Conservation (phyloP, 768 basidiomycete genomes). For the Lactarius psammicola region DNA sequence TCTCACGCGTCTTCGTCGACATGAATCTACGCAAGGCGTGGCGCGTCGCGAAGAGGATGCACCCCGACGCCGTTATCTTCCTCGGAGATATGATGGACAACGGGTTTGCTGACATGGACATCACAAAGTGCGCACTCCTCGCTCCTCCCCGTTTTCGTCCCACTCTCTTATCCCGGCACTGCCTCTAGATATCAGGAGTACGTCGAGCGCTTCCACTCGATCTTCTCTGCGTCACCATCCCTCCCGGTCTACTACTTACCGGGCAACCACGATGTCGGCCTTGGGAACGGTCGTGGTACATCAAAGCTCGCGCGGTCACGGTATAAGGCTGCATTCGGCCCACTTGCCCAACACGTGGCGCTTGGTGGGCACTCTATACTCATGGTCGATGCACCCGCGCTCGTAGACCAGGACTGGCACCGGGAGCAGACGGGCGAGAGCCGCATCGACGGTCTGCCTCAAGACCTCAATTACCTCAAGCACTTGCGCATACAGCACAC, state of each 20-base stretch:
- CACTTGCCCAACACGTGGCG: slow-evolving; percentile 58
- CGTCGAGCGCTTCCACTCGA: slow-evolving; percentile 61
- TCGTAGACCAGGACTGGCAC: slow-evolving; percentile 70
- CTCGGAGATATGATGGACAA: slow-evolving; percentile 93
- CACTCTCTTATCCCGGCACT: not conserved
- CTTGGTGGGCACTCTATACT: slow-evolving; percentile 72
- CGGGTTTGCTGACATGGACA: slow-evolving; percentile 63
- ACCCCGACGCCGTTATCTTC: slow-evolving; percentile 74
- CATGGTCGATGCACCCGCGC: slow-evolving; percentile 68
- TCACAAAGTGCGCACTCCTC: slow-evolving; percentile 58
- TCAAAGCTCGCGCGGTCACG: slow-evolving; percentile 40
- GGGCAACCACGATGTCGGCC: slow-evolving; percentile 88
- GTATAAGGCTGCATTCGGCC: slow-evolving; percentile 75
- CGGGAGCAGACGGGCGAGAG: slow-evolving; percentile 43
- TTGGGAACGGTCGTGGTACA: slow-evolving; percentile 34
- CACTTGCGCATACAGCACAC: slow-evolving; percentile 2
- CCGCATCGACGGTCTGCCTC: slow-evolving; percentile 46
- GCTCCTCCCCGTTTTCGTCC: slow-evolving; percentile 12
- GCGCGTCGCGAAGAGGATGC: slow-evolving; percentile 57
- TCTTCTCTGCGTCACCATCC: slow-evolving; percentile 52
- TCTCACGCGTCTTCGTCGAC: slow-evolving; percentile 70
- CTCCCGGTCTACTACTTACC: slow-evolving; percentile 71
- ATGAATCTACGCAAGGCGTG: slow-evolving; percentile 84
- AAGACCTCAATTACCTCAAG: slow-evolving; percentile 18
- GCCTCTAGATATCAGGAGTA: slow-evolving; percentile 68